Evolutionary conservation across 108 stramenopile species (phyloP).

Genomic region (Asterionellopsis glacialis): DNA sequence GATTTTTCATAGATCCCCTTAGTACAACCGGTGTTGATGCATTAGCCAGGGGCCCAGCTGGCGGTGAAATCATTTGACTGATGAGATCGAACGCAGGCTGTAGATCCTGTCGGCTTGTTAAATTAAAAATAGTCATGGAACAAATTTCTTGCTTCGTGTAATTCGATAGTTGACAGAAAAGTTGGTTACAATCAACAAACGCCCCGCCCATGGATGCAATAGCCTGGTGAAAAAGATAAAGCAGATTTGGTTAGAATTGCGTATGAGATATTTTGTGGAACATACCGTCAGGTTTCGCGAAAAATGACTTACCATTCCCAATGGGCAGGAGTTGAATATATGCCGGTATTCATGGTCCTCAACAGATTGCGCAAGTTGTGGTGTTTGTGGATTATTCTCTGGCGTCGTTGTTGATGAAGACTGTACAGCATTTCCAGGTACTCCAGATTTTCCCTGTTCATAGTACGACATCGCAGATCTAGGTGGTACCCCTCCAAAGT

Average conservation of each 20-base stretch:
- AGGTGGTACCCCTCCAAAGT: constrained; percentile 64
- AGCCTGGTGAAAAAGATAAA: constrained; percentile 30
- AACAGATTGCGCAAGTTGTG: constrained; percentile 19
- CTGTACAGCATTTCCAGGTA: not conserved
- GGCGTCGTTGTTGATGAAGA: not conserved
- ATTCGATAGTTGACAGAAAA: constrained; percentile 63
- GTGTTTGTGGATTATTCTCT: constrained; percentile 1
- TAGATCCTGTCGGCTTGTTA: constrained; percentile 71
- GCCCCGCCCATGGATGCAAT: constrained; percentile 88
- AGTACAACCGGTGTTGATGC: constrained; percentile 34
- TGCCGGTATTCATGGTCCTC: constrained; percentile 68
- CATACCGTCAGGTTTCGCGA: too few species aligned
- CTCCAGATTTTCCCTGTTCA: constrained; percentile 5
- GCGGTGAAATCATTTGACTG: constrained; percentile 77
- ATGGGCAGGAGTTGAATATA: constrained; percentile 72
- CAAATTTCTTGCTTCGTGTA: constrained; percentile 76
- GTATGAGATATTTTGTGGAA: too few species aligned
- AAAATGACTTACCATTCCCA: constrained; percentile 57
- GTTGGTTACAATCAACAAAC: constrained; percentile 85
- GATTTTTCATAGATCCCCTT: constrained; percentile 40
- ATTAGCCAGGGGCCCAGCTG: constrained; percentile 31
- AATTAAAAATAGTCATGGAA: constrained; percentile 85
- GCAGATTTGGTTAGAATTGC: too few species aligned
- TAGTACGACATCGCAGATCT: constrained; percentile 38
- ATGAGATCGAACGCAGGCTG: constrained; percentile 83